Evolutionary conservation across 768 basidiomycete genomes (phyloP).

Genomic region (Suillus subaureus): DNA sequence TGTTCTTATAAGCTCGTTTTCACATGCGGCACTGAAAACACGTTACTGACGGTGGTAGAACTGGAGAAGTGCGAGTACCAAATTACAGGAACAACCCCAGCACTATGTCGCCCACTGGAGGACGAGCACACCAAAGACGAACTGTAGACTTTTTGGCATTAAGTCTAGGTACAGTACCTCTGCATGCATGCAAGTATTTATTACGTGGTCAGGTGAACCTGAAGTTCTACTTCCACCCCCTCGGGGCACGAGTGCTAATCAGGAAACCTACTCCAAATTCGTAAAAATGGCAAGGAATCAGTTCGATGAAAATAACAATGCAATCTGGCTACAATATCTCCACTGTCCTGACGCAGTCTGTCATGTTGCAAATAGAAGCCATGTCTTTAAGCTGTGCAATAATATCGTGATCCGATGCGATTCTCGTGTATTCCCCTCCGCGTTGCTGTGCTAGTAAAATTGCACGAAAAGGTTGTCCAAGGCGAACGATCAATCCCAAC

Average conservation of each 20-base stretch:
- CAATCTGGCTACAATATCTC: not conserved
- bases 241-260: not conserved
- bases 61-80: slow-evolving; percentile 97
- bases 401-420: not conserved
- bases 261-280: not conserved
- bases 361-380: not conserved
- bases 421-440: not conserved
- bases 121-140: slow-evolving; percentile 34
- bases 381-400: not conserved
- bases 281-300: not conserved
- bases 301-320: not conserved
- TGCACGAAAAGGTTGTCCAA: not conserved
- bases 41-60: slow-evolving; percentile 75
- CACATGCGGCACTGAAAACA: slow-evolving; percentile 85
- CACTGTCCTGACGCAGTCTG: not conserved
- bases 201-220: not conserved
- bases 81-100: slow-evolving; percentile 82
- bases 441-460: not conserved
- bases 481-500: not conserved
- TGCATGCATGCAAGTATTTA: not conserved
- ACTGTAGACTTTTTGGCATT: slow-evolving; percentile 19
- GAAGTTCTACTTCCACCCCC: not conserved
- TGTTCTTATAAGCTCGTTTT: slow-evolving; percentile 61
- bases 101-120: slow-evolving; percentile 63
- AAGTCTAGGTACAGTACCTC: not conserved